phyloP scores from a whole-genome alignment of 768 basidiomycete species.

The Xerocomus spinulosus region DNA sequence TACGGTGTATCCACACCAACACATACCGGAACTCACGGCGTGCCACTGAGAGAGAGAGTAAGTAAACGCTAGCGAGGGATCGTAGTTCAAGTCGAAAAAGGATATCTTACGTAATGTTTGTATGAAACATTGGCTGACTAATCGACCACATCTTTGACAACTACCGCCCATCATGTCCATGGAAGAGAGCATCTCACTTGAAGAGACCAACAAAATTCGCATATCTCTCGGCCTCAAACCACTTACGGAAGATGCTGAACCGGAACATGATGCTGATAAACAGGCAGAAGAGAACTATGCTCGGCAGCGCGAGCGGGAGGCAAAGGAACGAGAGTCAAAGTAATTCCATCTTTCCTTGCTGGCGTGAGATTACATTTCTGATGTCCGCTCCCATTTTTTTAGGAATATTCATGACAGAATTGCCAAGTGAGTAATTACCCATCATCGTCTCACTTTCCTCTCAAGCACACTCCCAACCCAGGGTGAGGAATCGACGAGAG shows the following conservation, averaged over 20 bases:
- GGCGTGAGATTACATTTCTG: conserved; percentile 11
- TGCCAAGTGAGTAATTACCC: conserved; percentile 73
- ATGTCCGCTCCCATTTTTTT: conserved; percentile 18
- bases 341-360: conserved; percentile 38
- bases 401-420: conserved; percentile 73
- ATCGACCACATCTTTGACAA: background rate
- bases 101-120: too few species aligned
- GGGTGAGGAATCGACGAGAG: conserved; percentile 91
- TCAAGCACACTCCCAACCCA: conserved; percentile 47
- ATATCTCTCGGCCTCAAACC: conserved; percentile 92
- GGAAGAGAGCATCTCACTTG: conserved; percentile 87
- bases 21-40: too few species aligned
- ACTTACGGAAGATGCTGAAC: conserved; percentile 72
- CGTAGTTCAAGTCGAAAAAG: too few species aligned
- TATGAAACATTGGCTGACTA: too few species aligned
- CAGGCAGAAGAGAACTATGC: conserved; percentile 86
- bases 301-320: conserved; percentile 62
- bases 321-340: conserved; percentile 73
- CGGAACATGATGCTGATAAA: conserved; percentile 72
- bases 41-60: too few species aligned
- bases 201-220: conserved; percentile 96
- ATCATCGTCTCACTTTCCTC: conserved; percentile 19
- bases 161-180: conserved; percentile 46
- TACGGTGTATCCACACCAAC: too few species aligned
- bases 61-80: too few species aligned